Conservation (phyloP, 495 filamentous ascomycete genomes). For the Tuber brumale region DNA sequence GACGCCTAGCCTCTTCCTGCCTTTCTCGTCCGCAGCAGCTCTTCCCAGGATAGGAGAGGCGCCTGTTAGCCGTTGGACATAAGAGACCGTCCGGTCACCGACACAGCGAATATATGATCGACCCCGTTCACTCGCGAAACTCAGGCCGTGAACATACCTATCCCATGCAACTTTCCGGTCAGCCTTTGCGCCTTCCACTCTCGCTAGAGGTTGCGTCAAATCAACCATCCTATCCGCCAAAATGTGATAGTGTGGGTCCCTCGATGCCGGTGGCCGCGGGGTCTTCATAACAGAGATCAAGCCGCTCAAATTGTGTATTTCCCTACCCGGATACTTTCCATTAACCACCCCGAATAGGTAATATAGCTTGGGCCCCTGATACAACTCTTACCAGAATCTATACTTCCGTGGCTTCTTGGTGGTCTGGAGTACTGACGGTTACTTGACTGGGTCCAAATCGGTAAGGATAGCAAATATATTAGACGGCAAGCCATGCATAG, state of each 20-base stretch:
- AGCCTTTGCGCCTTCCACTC: conserved; percentile 79
- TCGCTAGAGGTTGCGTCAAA: conserved; percentile 80
- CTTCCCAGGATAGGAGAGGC: conserved; percentile 90
- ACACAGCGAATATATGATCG: conserved; percentile 89
- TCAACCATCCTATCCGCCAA: conserved; percentile 91
- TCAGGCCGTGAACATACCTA: conserved; percentile 91
- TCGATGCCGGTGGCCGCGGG: conserved; percentile 84
- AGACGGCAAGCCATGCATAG: conserved; percentile 88
- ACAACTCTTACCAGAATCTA: conserved; percentile 91
- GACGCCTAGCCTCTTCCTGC: conserved; percentile 71
- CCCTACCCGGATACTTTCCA: conserved; percentile 93
- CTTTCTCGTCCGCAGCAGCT: conserved; percentile 77
- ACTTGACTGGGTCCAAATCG: conserved; percentile 90
- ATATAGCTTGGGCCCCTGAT: conserved; percentile 93
- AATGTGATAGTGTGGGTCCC: conserved; percentile 89
- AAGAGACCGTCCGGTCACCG: conserved; percentile 77
- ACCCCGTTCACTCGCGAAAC: conserved; percentile 79
- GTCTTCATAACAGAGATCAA: too few species aligned
- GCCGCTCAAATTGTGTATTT: too few species aligned
- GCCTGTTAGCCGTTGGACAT: conserved; percentile 80
- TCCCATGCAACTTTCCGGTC: conserved; percentile 87
- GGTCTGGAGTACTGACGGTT: conserved; percentile 76
- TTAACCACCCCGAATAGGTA: conserved; percentile 93
- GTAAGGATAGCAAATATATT: conserved; percentile 97
- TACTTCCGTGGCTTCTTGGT: conserved; percentile 95